Evolutionary conservation across 2,329 filamentous ascomycete genomes (phyloP).

Genomic region (Alternaria rosae): DNA sequence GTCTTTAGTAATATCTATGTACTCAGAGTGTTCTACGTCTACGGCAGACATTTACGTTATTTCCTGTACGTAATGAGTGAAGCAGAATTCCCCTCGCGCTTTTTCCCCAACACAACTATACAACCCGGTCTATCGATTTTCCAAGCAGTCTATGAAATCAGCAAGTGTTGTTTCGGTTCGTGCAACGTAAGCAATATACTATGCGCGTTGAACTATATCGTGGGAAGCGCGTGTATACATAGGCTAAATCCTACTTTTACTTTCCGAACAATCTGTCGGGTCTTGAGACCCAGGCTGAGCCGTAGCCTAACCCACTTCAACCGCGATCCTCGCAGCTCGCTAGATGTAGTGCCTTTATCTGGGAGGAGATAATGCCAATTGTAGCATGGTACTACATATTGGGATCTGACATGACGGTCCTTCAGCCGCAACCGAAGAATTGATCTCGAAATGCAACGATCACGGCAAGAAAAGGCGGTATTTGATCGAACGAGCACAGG

Average conservation of each 20-base stretch:
- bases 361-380: neutral
- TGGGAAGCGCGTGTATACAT: neutral
- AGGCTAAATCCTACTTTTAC: slow-evolving; percentile 1
- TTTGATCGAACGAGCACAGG: neutral
- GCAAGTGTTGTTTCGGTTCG: neutral
- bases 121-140: neutral
- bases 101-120: neutral
- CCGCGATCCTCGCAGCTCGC: neutral
- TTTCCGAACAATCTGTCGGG: neutral
- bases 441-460: neutral
- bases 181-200: neutral
- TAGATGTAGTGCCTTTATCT: neutral
- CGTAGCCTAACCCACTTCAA: neutral
- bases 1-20: neutral
- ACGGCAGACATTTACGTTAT: neutral
- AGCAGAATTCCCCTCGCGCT: neutral
- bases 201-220: neutral
- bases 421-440: slow-evolving; percentile 5
- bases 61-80: neutral
- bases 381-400: neutral
- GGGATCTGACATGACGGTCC: neutral
- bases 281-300: neutral
- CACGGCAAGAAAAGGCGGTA: neutral
- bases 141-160: neutral
- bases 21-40: neutral